Conservation (phyloP, 495 filamentous ascomycete genomes). For the Podospora sp. region DNA sequence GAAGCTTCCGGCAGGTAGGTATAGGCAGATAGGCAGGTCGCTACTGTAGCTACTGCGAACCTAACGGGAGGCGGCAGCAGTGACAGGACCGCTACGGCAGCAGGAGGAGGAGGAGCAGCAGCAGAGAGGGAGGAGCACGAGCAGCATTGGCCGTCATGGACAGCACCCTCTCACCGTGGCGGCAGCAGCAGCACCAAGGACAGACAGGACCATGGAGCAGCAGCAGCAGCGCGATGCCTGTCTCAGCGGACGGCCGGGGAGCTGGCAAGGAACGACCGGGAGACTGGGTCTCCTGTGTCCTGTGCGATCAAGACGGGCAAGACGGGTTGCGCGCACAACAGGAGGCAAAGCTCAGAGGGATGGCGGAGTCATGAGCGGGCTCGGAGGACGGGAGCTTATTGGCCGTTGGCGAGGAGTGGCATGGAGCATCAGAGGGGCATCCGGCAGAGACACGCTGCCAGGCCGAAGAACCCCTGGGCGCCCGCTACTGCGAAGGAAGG, state of each 20-base stretch:
- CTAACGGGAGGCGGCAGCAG: constrained; percentile 1
- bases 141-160: constrained; percentile 18
- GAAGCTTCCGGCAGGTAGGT: neutral
- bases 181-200: too few relatives aligned
- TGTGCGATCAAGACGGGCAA: constrained; percentile 18
- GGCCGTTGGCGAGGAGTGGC: constrained; percentile 10
- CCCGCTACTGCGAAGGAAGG: neutral
- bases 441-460: constrained; percentile 19
- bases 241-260: constrained; percentile 14
- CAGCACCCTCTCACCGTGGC: neutral
- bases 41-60: neutral
- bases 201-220: constrained; percentile 8
- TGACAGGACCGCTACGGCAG: constrained; percentile 6
- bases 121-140: neutral
- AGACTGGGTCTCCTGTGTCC: neutral
- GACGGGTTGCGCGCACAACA: constrained; percentile 20
- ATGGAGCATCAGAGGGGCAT: constrained; percentile 19
- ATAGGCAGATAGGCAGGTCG: neutral
- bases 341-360: constrained; percentile 12
- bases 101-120: constrained; percentile 1
- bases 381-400: constrained; percentile 24
- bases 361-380: constrained; percentile 14
- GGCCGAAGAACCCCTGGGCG: constrained; percentile 13
- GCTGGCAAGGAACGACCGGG: constrained; percentile 1
- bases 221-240: constrained; percentile 8